A percentile compares a stretch with the other conserved stretches of the same genome.
phyloP scores from a whole-genome alignment of 192 early-diverging fungal genomes.

The Chytriomyces sp. region DNA sequence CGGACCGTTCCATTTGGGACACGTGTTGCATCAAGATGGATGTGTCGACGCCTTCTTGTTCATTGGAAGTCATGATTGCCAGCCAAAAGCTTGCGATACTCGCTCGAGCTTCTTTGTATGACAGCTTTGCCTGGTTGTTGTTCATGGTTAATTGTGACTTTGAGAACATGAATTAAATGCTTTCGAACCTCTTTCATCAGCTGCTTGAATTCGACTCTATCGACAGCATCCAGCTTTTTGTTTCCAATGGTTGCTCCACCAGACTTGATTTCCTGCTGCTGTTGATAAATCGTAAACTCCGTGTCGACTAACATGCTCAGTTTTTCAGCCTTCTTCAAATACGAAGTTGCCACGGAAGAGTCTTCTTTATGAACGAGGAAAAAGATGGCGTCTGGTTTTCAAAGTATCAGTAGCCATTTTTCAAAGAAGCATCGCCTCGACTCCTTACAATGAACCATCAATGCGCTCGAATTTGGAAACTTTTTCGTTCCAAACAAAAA shows the following conservation, averaged over 20 bases:
- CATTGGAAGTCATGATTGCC: conserved; percentile 33
- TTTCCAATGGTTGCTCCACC: conserved; percentile 33
- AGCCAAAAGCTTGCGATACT: conserved; percentile 41
- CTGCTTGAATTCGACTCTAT: conserved; percentile 40
- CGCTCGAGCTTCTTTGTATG: conserved; percentile 28
- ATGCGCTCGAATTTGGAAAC: conserved; percentile 27
- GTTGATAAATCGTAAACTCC: conserved; percentile 40
- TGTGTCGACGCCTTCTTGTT: conserved; percentile 24
- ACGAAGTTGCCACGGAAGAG: conserved; percentile 31
- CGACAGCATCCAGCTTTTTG: conserved; percentile 40
- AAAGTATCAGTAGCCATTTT: no score
- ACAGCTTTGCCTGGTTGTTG: conserved; percentile 20
- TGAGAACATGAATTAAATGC: background rate
- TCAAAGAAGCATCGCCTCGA: no score
- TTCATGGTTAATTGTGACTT: background rate
- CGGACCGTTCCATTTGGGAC: conserved; percentile 40
- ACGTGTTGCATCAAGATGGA: conserved; percentile 27
- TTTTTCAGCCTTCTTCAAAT: conserved; percentile 35
- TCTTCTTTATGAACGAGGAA: conserved; percentile 38
- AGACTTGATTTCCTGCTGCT: conserved; percentile 37
- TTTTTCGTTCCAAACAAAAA: conserved; percentile 40
- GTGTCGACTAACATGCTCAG: conserved; percentile 21
- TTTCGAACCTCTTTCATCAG: conserved; percentile 30
- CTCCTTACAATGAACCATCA: conserved; percentile 39
- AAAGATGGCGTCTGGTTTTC: conserved; percentile 36